A percentile compares a stretch with the other conserved stretches of the same genome.
Conservation (phyloP, 352 stramenopile species). For the Globisporangium irregulare region DNA sequence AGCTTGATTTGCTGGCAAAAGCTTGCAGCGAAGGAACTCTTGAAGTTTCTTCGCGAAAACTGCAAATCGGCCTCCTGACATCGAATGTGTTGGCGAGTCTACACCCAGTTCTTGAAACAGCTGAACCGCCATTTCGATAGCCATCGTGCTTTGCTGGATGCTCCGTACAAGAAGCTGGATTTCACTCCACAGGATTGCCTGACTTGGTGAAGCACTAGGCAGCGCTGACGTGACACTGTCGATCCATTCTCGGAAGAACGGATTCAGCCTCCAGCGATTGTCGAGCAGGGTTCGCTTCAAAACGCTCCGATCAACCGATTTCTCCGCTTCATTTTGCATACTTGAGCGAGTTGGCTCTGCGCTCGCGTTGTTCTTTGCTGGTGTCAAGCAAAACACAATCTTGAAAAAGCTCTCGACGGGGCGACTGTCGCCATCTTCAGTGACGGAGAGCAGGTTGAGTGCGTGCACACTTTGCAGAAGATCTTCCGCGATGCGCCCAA, state of each 20-base stretch:
- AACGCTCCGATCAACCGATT: no score
- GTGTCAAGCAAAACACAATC: neutral
- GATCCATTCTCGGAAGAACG: conserved; percentile 7
- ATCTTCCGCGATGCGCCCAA: neutral
- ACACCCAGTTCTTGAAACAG: conserved; percentile 3
- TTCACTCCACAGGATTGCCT: neutral
- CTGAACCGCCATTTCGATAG: neutral
- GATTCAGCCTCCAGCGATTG: neutral
- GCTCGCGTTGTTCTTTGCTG: neutral
- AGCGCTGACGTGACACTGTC: neutral
- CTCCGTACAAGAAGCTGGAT: conserved; percentile 3
- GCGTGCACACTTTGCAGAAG: conserved; percentile 4
- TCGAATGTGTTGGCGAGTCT: no score
- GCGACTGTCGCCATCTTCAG: neutral
- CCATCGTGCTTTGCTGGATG: neutral
- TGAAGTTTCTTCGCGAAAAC: neutral
- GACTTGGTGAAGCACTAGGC: neutral
- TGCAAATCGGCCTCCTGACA: neutral
- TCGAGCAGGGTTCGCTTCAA: neutral
- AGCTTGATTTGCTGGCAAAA: neutral
- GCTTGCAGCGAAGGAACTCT: neutral
- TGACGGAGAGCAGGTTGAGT: conserved; percentile 1
- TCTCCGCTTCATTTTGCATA: neutral
- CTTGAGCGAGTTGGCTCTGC: neutral
- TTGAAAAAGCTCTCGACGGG: conserved; percentile 1